Base-by-base conservation (phyloP, 495 filamentous ascomycete species). In the Hypoxylon lienhwacheense region DNA sequence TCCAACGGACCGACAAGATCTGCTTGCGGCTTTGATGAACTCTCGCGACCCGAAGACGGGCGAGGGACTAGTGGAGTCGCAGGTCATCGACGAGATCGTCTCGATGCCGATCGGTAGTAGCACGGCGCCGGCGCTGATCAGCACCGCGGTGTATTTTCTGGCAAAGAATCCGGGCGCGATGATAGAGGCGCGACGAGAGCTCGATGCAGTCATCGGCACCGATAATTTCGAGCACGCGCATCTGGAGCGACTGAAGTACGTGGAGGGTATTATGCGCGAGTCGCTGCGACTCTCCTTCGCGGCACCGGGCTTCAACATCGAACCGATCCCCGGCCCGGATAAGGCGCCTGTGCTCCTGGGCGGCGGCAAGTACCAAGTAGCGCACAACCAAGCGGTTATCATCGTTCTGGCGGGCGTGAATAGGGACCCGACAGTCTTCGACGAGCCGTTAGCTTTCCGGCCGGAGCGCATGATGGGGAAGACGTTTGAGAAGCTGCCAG, bases 401-500 rank as follows among this genome's bases (percentile, higher is more conserved):
- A 64, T 81, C n/a, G 63, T 87, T 7, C 64, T 87, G 1, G 64
- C 73, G 3, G 79, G 79, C 17, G 73, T 86, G 33, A 86, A 90
- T 42, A 75, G 76, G n/a, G 87, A 90, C 55, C 85, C 85, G 6
- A 65, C 75, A 15, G 80, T 89, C 1, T 90, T 85, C 16, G 70
- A 80, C 0, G 79, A 85, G 37, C 83, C 81, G 0, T 67, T 81
- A 2, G 76, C 77, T n/a, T 89, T 87, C 71, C 70, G 63, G 26
- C 85, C 85, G 0, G 84, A 87, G 68, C 70, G 85, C 6, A 87
- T 87, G 84, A 66, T 85, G 21, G 82, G 84, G 47, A 77, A 81
- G 32, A 58, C 75, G 7, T 87, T 87, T 53, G 74, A 83, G 19
- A 73, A 70, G 19, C 56, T 85, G 42, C 83, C 81, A 5, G 64